Evolutionary conservation across 1,284 basidiomycete genomes (phyloP).

Genomic region (Ceratobasidium sp.): DNA sequence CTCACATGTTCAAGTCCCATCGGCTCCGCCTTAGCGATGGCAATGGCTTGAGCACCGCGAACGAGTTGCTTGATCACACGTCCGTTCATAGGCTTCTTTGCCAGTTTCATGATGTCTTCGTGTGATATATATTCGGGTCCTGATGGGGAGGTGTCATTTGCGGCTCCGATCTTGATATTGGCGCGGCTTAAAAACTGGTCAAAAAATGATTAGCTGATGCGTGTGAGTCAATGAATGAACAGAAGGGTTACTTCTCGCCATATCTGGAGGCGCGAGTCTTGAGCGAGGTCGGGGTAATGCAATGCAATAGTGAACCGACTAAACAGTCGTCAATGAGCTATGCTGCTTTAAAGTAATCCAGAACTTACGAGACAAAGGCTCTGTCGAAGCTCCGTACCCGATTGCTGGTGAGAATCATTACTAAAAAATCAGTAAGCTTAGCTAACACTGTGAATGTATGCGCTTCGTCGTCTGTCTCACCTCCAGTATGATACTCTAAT

Average conservation of each 20-base stretch:
- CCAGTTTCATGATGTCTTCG: background rate
- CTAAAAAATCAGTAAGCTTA: background rate
- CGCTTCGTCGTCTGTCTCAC: background rate
- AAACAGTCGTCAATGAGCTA: background rate
- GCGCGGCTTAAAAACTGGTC: conserved; percentile 1
- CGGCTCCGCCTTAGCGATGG: conserved; percentile 17
- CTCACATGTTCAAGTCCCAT: conserved; percentile 13
- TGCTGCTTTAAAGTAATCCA: too few species aligned
- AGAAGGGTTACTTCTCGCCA: conserved; percentile 10
- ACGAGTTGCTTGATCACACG: conserved; percentile 21
- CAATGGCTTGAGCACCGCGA: conserved; percentile 24
- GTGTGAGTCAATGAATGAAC: background rate
- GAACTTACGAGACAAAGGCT: conserved; percentile 22
- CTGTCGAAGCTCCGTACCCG: conserved; percentile 15
- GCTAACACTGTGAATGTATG: background rate
- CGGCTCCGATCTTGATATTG: background rate
- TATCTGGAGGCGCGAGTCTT: conserved; percentile 9
- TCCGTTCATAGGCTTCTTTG: conserved; percentile 19
- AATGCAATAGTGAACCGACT: conserved; percentile 25
- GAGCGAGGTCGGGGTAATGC: conserved; percentile 18
- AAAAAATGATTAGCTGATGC: background rate
- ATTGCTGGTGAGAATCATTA: conserved; percentile 20
- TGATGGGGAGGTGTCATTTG: background rate
- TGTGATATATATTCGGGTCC: conserved; percentile 22
- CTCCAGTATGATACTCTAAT: conserved; percentile 19